A percentile compares a stretch with the other conserved stretches of the same genome.
These are phyloP conservation scores for Cylindrotheca closterium DNA, from an alignment of 108 stramenopile species.

Conservation along the genomic window DNA sequence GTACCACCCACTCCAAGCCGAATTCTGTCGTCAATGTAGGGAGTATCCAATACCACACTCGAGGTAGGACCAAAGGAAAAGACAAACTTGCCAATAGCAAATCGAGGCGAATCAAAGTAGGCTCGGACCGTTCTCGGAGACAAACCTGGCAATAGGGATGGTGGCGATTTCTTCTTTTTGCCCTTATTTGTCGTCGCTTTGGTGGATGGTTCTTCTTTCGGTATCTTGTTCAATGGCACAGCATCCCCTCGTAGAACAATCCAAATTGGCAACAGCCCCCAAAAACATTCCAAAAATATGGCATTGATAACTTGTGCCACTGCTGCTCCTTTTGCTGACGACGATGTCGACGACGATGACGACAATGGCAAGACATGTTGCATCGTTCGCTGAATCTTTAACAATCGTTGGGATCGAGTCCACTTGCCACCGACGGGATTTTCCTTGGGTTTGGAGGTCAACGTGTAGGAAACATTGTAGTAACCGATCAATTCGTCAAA, in stretches of 20 bases:
- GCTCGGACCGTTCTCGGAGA: constrained; percentile 55
- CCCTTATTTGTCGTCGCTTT: neutral
- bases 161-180: neutral
- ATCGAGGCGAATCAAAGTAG: constrained; percentile 73
- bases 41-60: constrained; percentile 69
- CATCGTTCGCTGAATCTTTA: constrained; percentile 52
- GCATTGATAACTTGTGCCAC: constrained; percentile 75
- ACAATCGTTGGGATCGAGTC: constrained; percentile 52
- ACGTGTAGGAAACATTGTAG: constrained; percentile 58
- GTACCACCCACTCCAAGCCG: constrained; percentile 74
- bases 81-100: constrained; percentile 43
- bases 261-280: constrained; percentile 41
- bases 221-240: constrained; percentile 46
- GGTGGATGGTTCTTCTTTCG: neutral
- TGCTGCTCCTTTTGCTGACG: no score
- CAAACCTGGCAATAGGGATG: constrained; percentile 27
- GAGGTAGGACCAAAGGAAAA: constrained; percentile 59
- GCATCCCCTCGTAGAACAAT: constrained; percentile 74
- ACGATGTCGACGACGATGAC: constrained; percentile 10
- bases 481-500: constrained; percentile 59
- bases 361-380: constrained; percentile 68
- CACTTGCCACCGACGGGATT: constrained; percentile 84
- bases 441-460: constrained; percentile 43
- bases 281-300: constrained; percentile 53
- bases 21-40: constrained; percentile 46